Evolutionary conservation across 805 yeast species (phyloP).

Genomic region (Isabelozyma pseudorhagii): DNA sequence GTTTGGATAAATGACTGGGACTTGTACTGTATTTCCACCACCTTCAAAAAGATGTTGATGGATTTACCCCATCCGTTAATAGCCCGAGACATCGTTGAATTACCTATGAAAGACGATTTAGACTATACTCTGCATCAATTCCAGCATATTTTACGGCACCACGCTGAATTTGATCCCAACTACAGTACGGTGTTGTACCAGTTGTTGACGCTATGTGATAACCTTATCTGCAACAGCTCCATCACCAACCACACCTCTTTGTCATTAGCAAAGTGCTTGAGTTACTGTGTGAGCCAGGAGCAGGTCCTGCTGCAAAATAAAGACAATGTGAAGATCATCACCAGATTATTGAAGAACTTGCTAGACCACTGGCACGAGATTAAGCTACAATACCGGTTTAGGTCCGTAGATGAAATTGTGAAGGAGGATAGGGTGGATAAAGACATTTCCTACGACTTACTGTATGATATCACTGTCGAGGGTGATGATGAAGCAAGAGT

Average conservation of each 20-base stretch:
- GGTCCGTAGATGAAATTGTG: slow-evolving; percentile 14
- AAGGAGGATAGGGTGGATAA: slow-evolving; percentile 9
- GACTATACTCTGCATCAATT: slow-evolving; percentile 41
- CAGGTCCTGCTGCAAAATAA: slow-evolving; percentile 33
- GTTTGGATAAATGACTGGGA: slow-evolving; percentile 57
- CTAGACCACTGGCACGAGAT: slow-evolving; percentile 48
- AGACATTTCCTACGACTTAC: slow-evolving; percentile 29
- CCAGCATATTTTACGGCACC: slow-evolving; percentile 23
- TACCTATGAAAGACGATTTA: slow-evolving; percentile 53
- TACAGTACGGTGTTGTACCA: slow-evolving; percentile 38
- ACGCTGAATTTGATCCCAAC: slow-evolving; percentile 14
- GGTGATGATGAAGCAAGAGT: slow-evolving; percentile 13
- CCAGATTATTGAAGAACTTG: slow-evolving; percentile 51
- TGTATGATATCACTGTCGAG: slow-evolving; percentile 28
- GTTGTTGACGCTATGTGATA: slow-evolving; percentile 35
- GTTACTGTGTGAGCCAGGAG: slow-evolving; percentile 57
- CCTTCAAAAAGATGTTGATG: slow-evolving; percentile 44
- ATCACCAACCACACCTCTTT: slow-evolving; percentile 42
- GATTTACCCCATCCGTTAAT: slow-evolving; percentile 55
- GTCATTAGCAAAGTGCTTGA: slow-evolving; percentile 45
- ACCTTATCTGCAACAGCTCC: slow-evolving; percentile 31
- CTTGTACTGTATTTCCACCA: slow-evolving; percentile 47
- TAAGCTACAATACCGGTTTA: slow-evolving; percentile 6
- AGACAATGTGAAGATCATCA: slow-evolving; percentile 49
- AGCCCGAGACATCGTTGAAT: slow-evolving; percentile 42